Evolutionary conservation across 495 filamentous ascomycete species (phyloP).

Genomic region (Neurospora pannonica): DNA sequence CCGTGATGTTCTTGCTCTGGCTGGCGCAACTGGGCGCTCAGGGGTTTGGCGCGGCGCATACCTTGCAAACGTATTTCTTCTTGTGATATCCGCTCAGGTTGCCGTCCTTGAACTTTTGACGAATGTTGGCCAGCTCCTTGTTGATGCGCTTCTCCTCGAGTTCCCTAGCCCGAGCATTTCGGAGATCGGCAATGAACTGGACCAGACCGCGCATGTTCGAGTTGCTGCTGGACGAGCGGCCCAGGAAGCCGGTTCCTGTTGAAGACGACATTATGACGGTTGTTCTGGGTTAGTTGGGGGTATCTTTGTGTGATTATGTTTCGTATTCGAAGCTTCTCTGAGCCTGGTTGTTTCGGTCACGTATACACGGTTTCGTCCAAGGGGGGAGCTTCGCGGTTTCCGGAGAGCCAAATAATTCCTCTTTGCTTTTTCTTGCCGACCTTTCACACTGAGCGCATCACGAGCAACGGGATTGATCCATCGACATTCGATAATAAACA

Average conservation of each 20-base stretch:
- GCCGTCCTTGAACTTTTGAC: conserved; percentile 82
- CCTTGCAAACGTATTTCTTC: conserved; percentile 99
- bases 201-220: conserved; percentile 81
- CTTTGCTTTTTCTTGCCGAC: not conserved
- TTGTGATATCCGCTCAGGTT: conserved; percentile 91
- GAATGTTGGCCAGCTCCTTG: conserved; percentile 97
- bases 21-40: not conserved
- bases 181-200: conserved; percentile 95
- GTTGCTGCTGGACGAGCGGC: conserved; percentile 49
- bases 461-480: conserved; percentile 4
- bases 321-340: not conserved
- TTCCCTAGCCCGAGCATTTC: conserved; percentile 90
- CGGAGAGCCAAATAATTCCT: not conserved
- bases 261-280: conserved; percentile 42
- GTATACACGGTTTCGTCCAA: not conserved
- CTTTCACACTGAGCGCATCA: conserved; percentile 4
- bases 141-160: conserved; percentile 99
- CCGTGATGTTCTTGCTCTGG: not conserved
- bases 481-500: not conserved
- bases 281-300: not conserved
- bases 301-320: not conserved
- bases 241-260: conserved; percentile 46
- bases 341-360: not conserved
- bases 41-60: conserved; percentile 18
- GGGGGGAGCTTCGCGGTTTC: not conserved